Percentiles rank a stretch among this genome's conserved stretches.
phyloP scores from a whole-genome alignment of 768 basidiomycete species.

The Mycena crocata region DNA sequence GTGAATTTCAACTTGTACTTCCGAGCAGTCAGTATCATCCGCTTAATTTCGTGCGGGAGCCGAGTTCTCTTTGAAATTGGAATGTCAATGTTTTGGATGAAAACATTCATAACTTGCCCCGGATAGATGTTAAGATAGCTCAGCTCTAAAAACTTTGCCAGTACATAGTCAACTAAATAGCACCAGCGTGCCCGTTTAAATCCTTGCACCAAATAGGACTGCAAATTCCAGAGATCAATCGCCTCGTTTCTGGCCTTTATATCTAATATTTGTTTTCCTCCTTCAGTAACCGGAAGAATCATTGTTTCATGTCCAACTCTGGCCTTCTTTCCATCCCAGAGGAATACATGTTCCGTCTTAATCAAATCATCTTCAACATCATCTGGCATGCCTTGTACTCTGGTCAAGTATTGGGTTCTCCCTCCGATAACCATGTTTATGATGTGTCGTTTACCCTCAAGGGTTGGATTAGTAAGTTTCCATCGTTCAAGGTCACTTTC shows the following conservation, averaged over 20 bases:
- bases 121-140: too few relatives aligned
- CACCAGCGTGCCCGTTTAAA: background rate
- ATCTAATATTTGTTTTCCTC: slow-evolving; percentile 1
- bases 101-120: too few relatives aligned
- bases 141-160: too few relatives aligned
- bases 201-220: background rate
- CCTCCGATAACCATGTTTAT: too few relatives aligned
- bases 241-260: background rate
- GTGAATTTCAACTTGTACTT: background rate
- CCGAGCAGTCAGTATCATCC: background rate
- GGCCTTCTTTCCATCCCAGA: background rate
- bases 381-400: slow-evolving; percentile 44
- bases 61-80: slow-evolving; percentile 1
- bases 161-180: background rate
- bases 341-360: background rate
- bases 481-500: background rate
- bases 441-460: slow-evolving; percentile 28
- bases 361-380: slow-evolving; percentile 14
- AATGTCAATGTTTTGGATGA: slow-evolving; percentile 5
- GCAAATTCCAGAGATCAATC: slow-evolving; percentile 1
- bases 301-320: background rate
- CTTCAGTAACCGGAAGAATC: background rate
- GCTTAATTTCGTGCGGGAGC: background rate
- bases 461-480: too few relatives aligned
- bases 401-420: slow-evolving; percentile 42